A percentile compares a stretch with the other conserved stretches of the same genome.
Evolutionary conservation across 1,284 basidiomycete species (phyloP).

Genomic region (Ganoderma multipileum): DNA sequence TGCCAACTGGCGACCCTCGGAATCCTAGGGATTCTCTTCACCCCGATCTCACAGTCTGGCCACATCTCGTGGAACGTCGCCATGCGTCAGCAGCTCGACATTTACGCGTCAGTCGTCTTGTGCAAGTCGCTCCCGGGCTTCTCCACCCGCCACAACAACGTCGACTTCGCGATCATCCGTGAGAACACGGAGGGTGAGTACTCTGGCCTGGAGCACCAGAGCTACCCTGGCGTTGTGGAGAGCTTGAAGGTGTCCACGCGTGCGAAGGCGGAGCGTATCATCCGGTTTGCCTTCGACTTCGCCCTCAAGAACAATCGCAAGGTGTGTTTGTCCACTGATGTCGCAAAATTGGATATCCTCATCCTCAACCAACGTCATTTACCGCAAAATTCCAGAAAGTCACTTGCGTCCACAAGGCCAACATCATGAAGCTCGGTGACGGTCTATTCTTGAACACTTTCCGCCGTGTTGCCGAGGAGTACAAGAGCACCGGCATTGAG

Average conservation of each 20-base stretch:
- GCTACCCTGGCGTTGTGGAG: slow-evolving; percentile 98
- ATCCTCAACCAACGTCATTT: neutral
- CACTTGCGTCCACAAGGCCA: slow-evolving; percentile 99
- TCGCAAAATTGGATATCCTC: neutral
- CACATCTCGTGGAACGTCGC: slow-evolving; percentile 99
- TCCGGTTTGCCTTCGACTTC: slow-evolving; percentile 98
- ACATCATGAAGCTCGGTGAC: slow-evolving; percentile 99
- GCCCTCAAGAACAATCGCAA: slow-evolving; percentile 99
- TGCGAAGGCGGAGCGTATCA: slow-evolving; percentile 96
- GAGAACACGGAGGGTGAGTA: slow-evolving; percentile 99
- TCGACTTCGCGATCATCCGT: slow-evolving; percentile 99
- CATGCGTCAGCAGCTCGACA: slow-evolving; percentile 99
- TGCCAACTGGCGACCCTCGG: slow-evolving; percentile 9
- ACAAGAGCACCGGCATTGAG: slow-evolving; percentile 92
- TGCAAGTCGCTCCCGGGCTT: slow-evolving; percentile 99
- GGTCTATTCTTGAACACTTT: slow-evolving; percentile 99
- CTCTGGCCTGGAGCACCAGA: slow-evolving; percentile 98
- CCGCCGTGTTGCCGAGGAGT: slow-evolving; percentile 94
- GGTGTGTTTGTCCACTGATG: too few species aligned
- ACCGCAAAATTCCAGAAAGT: slow-evolving; percentile 76
- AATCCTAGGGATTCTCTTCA: slow-evolving; percentile 93
- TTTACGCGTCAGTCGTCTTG: slow-evolving; percentile 97
- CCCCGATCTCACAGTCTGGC: slow-evolving; percentile 94
- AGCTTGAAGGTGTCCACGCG: slow-evolving; percentile 97
- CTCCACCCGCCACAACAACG: slow-evolving; percentile 95